Conservation (phyloP, 2,329 filamentous ascomycete genomes). For the Tolypocladium nubicola region DNA sequence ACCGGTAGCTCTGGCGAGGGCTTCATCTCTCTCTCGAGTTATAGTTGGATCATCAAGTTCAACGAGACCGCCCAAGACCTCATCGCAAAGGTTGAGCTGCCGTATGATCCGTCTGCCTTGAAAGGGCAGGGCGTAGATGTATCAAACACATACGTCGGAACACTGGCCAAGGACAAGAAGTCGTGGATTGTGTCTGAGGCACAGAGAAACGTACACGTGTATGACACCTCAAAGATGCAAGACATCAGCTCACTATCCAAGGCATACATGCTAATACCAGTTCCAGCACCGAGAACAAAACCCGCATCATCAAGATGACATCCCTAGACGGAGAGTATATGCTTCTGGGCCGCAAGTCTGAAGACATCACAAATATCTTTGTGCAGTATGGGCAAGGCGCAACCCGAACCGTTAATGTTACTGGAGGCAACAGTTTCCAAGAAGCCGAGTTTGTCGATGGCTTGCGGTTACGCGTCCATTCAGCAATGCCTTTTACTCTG, state of each 20-base stretch:
- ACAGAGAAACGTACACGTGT: slow-evolving; percentile 15
- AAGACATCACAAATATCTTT: slow-evolving; percentile 18
- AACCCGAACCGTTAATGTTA: slow-evolving; percentile 17
- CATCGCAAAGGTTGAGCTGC: slow-evolving; percentile 21
- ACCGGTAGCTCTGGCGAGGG: slow-evolving; percentile 14
- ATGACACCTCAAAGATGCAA: background rate
- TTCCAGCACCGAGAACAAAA: slow-evolving; percentile 15
- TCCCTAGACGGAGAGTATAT: slow-evolving; percentile 19
- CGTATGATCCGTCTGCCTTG: slow-evolving; percentile 10
- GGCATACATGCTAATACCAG: no score
- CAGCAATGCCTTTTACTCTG: background rate
- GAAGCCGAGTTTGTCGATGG: slow-evolving; percentile 18
- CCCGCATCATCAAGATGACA: slow-evolving; percentile 20
- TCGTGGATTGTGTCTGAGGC: slow-evolving; percentile 8
- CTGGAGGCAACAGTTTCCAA: slow-evolving; percentile 11
- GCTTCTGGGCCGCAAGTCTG: slow-evolving; percentile 15
- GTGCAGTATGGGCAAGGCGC: slow-evolving; percentile 21
- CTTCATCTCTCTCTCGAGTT: slow-evolving; percentile 17
- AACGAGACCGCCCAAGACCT: slow-evolving; percentile 20
- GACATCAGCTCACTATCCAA: no score
- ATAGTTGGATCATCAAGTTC: slow-evolving; percentile 19
- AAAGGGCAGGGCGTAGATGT: background rate
- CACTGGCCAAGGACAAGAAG: slow-evolving; percentile 1
- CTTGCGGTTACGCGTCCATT: slow-evolving; percentile 9
- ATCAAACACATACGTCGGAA: slow-evolving; percentile 5